Evolutionary conservation across 306 rosid species (phyloP), one percentile per base, ranked within the genome.

Genomic region (Alnus rubra): DNA sequence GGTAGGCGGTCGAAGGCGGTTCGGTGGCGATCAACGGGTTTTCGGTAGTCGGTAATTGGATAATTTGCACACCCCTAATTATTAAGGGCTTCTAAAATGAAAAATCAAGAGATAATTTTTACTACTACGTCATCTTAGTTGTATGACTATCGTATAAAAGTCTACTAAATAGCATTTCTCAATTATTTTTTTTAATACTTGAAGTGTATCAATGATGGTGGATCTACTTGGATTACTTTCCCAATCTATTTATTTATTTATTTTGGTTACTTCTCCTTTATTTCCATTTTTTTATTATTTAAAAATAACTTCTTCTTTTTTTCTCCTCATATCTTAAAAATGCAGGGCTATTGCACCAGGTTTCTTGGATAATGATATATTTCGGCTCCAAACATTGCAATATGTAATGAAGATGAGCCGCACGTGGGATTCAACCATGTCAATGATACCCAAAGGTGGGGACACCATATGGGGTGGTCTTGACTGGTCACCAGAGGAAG

Each of bases 381-480:
- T 93, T 79, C 91, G 90, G 81, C 75, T 88, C 82, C 97, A 93
- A 84, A 93, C 97, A 14, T 75, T 91, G 87, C 97, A 89, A 86
- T 90, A 89, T 74, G 91, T 87, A 10, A 93, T 93, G 97, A 91
- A 56, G 89, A 91, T 87, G 90, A 89, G 91, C 54, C 97, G 97
- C 71, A 85, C 97, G 4, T 93, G 96, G 96, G 97, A 93, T 82
- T 85, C 97, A 52, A 93, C 97, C 23, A 89, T 93, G 96, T 91
- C 97, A 69, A 93, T 93, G 97, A 87, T 93, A 79, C 97, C 97
- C 50, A 93, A 69, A 84, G 97, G 97, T 47, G 97, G 97, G 71
- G 92, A 91, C 53, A 81, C 87, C 42, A 91, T 93, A 79, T 93
- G 97, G 97, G 97, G 97, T 74, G 96, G 78, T 68, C 86, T 89